A percentile compares a stretch with the other conserved stretches of the same genome.
phyloP scores from a whole-genome alignment of 164 flowering plant species.

The Platanus orientalis region DNA sequence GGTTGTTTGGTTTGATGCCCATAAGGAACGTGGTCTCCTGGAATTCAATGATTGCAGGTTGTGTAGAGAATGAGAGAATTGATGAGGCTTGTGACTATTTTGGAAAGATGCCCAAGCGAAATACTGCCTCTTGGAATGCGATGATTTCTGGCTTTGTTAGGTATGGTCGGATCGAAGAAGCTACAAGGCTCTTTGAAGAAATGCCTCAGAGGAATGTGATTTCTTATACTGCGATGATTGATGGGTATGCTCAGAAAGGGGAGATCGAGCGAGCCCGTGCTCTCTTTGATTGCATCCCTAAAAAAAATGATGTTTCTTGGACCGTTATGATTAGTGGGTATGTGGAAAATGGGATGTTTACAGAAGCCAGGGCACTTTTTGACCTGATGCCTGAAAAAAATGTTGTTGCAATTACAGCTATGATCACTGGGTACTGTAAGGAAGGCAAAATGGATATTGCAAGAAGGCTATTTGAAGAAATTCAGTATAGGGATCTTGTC shows the following conservation, averaged over 20 bases:
- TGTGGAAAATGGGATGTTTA: slow-evolving; percentile 37
- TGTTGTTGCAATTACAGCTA: slow-evolving; percentile 36
- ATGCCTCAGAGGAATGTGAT: slow-evolving; percentile 50
- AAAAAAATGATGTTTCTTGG: slow-evolving; percentile 47
- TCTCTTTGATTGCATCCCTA: slow-evolving; percentile 35
- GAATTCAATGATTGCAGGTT: slow-evolving; percentile 52
- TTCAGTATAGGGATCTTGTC: slow-evolving; percentile 29
- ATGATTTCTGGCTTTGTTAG: slow-evolving; percentile 43
- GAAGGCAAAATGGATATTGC: slow-evolving; percentile 43
- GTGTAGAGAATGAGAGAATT: slow-evolving; percentile 28
- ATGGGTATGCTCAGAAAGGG: slow-evolving; percentile 38
- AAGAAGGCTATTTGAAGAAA: slow-evolving; percentile 32
- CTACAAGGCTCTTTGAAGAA: slow-evolving; percentile 32
- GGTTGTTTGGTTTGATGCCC: slow-evolving; percentile 38
- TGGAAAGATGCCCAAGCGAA: slow-evolving; percentile 34
- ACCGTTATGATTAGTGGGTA: slow-evolving; percentile 51
- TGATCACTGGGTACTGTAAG: slow-evolving; percentile 46
- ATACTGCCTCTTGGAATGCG: slow-evolving; percentile 41
- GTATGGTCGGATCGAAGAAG: slow-evolving; percentile 30
- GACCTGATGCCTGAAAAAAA: slow-evolving; percentile 40
- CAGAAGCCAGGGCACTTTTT: slow-evolving; percentile 33
- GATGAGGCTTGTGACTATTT: slow-evolving; percentile 43
- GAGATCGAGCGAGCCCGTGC: slow-evolving; percentile 36
- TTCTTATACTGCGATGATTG: slow-evolving; percentile 47
- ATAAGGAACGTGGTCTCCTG: slow-evolving; percentile 39